Conservation (phyloP, 129 eudicot species). For the Artemisia annua region DNA sequence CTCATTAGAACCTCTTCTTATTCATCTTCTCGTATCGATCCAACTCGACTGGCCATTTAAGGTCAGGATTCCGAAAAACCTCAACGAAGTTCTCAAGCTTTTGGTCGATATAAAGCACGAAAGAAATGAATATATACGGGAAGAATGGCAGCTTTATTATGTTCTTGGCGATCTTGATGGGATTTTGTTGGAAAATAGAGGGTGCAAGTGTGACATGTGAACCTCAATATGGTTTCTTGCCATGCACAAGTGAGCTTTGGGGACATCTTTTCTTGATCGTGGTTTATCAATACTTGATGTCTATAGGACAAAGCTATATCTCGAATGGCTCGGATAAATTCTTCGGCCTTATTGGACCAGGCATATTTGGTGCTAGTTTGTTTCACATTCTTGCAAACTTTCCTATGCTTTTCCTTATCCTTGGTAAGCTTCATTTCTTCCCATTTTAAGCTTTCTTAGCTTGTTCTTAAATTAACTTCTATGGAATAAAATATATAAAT, state of each 20-base stretch:
- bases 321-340: conserved; percentile 54
- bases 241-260: conserved; percentile 60
- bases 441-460: neutral
- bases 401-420: conserved; percentile 52
- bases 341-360: conserved; percentile 56
- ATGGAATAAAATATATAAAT: neutral
- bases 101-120: neutral
- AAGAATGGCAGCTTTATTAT: conserved; percentile 2
- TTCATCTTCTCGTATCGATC: too few species aligned
- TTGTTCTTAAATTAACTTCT: neutral
- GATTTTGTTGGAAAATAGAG: conserved; percentile 17
- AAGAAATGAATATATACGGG: conserved; percentile 25
- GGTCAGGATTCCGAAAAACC: neutral
- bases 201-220: conserved; percentile 49
- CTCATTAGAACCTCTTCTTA: neutral
- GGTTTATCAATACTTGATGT: conserved; percentile 57
- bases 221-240: conserved; percentile 68
- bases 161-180: conserved; percentile 14
- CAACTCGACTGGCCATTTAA: neutral
- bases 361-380: conserved; percentile 61
- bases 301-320: conserved; percentile 52
- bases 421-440: conserved; percentile 37
- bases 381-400: conserved; percentile 59
- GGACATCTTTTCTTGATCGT: conserved; percentile 58
- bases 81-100: neutral